A percentile compares a stretch with the other conserved stretches of the same genome.
phyloP scores from a whole-genome alignment of 2,329 filamentous ascomycete species.

The Gremmenia infestans region DNA sequence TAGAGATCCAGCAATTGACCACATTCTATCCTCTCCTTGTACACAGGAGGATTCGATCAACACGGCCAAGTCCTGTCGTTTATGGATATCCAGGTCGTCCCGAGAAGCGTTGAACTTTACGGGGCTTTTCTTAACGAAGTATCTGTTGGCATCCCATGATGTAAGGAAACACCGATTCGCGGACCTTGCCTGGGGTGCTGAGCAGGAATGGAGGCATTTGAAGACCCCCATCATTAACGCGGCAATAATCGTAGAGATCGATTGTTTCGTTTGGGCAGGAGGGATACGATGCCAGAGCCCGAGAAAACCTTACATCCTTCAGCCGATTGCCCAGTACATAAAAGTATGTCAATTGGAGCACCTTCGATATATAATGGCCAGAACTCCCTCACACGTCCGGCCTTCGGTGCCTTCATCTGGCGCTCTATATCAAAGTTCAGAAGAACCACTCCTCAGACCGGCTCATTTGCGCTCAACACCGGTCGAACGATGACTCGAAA shows the following conservation, averaged over 20 bases:
- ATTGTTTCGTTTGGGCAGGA: conserved; percentile 2
- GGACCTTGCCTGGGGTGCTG: not conserved
- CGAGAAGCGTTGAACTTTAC: not conserved
- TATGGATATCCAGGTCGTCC: conserved; percentile 3
- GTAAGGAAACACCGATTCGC: conserved; percentile 1
- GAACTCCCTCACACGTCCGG: not conserved
- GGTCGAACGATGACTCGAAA: conserved; percentile 5
- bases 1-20: not conserved
- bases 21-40: not conserved
- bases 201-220: not conserved
- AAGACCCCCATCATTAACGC: conserved; percentile 2
- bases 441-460: conserved; percentile 8
- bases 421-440: conserved; percentile 8
- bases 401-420: not conserved
- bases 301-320: conserved; percentile 1
- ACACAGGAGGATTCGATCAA: conserved; percentile 1
- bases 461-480: conserved; percentile 3
- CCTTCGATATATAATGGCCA: conserved; percentile 2
- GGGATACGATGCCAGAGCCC: conserved; percentile 10
- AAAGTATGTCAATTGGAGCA: conserved; percentile 3
- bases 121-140: conserved; percentile 7
- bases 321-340: conserved; percentile 7
- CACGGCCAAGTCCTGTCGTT: conserved; percentile 1
- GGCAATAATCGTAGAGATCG: not conserved
- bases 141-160: conserved; percentile 6